Evolutionary conservation across 2,329 filamentous ascomycete genomes (phyloP).

Genomic region (Apiospora arundinis): DNA sequence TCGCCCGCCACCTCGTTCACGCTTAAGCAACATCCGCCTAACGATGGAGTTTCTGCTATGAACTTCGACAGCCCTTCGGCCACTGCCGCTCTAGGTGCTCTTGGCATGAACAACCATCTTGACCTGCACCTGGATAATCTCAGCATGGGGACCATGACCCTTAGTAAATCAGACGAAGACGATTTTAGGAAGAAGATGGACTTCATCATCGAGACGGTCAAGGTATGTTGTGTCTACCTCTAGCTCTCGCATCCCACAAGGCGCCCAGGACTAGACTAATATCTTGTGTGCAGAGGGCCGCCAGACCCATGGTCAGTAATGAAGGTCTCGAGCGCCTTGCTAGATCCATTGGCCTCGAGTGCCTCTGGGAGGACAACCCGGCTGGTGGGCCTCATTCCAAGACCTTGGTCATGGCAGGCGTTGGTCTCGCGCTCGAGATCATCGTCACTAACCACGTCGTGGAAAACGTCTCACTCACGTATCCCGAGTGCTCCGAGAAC

Average conservation of each 20-base stretch:
- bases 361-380: conserved; percentile 62
- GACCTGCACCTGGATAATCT: conserved; percentile 61
- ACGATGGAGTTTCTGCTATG: conserved; percentile 40
- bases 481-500: conserved; percentile 64
- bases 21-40: conserved; percentile 22
- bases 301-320: conserved; percentile 72
- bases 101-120: conserved; percentile 56
- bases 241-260: conserved; percentile 29
- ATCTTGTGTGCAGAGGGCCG: conserved; percentile 37
- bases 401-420: conserved; percentile 67
- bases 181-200: conserved; percentile 63
- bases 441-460: conserved; percentile 67
- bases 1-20: conserved; percentile 56
- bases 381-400: conserved; percentile 55
- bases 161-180: conserved; percentile 53
- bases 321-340: conserved; percentile 76
- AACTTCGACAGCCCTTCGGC: conserved; percentile 71
- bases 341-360: conserved; percentile 69
- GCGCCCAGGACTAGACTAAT: conserved; percentile 27
- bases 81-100: conserved; percentile 64
- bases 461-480: conserved; percentile 66
- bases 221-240: conserved; percentile 48
- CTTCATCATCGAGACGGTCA: conserved; percentile 55
- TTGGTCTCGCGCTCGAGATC: conserved; percentile 66
- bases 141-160: conserved; percentile 53